These are phyloP conservation scores for Cutaneotrichosporon sp. DNA, from an alignment of 1,284 basidiomycete species.

Conservation along the genomic window DNA sequence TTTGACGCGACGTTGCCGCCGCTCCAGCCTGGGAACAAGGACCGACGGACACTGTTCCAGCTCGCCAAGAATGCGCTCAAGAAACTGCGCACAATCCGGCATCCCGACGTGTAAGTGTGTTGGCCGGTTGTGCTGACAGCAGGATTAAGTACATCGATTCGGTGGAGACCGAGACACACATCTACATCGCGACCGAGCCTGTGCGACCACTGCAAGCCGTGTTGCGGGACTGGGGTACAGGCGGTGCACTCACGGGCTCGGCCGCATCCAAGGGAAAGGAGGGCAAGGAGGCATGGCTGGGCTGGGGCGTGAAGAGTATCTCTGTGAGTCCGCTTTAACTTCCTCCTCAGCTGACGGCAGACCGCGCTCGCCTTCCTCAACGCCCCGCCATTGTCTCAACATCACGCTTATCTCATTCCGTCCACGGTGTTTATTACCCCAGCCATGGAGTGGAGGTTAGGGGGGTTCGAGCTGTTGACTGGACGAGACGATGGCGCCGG, in stretches of 20 bases:
- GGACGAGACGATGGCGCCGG: slow-evolving; percentile 49
- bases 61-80: slow-evolving; percentile 88
- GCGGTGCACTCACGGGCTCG: slow-evolving; percentile 33
- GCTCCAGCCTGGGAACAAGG: slow-evolving; percentile 48
- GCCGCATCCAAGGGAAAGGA: slow-evolving; percentile 56
- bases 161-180: slow-evolving; percentile 78
- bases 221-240: slow-evolving; percentile 61
- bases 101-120: slow-evolving; percentile 74
- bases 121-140: slow-evolving; percentile 2
- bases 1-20: slow-evolving; percentile 65
- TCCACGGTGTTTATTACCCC: slow-evolving; percentile 75
- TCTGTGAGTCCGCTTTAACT: slow-evolving; percentile 62
- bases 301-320: slow-evolving; percentile 90
- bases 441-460: slow-evolving; percentile 94
- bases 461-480: slow-evolving; percentile 86
- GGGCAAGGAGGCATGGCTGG: slow-evolving; percentile 78
- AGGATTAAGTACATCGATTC: slow-evolving; percentile 87
- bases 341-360: slow-evolving; percentile 51
- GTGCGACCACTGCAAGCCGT: slow-evolving; percentile 73
- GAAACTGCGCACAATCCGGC: slow-evolving; percentile 85
- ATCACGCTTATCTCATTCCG: slow-evolving; percentile 73
- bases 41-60: slow-evolving; percentile 64
- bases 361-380: slow-evolving; percentile 91
- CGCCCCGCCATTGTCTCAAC: slow-evolving; percentile 76
- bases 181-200: slow-evolving; percentile 94